Evolutionary conservation across 768 basidiomycete genomes (phyloP), one percentile per base, ranked within the genome.

Genomic region (Macrolepiota dolichaula): DNA sequence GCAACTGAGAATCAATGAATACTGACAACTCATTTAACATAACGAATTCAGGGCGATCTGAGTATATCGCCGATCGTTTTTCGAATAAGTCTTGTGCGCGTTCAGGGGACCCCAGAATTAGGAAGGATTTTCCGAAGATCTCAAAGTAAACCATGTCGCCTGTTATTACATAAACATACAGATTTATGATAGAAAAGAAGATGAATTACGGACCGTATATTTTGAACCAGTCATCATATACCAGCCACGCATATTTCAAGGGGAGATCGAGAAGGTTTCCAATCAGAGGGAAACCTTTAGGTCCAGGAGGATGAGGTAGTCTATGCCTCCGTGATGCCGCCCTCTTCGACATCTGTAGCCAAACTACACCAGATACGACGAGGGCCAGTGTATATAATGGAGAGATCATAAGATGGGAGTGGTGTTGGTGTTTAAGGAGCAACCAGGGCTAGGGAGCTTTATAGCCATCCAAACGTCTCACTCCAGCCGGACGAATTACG

Each of bases 61-160:
- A 32, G 29, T 32, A 32, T 32, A 32, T 32, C 3, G 29, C 29
- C 7, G 29, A 32, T 7, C 29, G 29, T 7, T 32, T 32, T 7
- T 32, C 29, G 29, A 32, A 32, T 32, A 32, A 32, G 7, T 32
- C 29, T 32, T 32, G 29, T 7, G 29, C 29, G 7, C 29, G 29
- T 7, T 32, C 29, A 7, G 29, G 29, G 7, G 29, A 3, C 7
- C 29, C 29, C 3, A 32, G 29, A 32, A 32, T 7, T 32, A 32
- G 29, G 29, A 32, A 32, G 7, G 29, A 32, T 7, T 32, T 3
- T 3, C 29, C 29, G 7, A 32, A 32, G 29, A 32, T 57, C 4
- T 64, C 46, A 19, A 58, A 42, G 19, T 51, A 58, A 49, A 58
- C 25, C 42, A 55, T 55, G 29, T 46, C 55, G 9, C 42, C 55